phyloP scores from a whole-genome alignment of 768 basidiomycete genomes.

The Ramaria rubella region DNA sequence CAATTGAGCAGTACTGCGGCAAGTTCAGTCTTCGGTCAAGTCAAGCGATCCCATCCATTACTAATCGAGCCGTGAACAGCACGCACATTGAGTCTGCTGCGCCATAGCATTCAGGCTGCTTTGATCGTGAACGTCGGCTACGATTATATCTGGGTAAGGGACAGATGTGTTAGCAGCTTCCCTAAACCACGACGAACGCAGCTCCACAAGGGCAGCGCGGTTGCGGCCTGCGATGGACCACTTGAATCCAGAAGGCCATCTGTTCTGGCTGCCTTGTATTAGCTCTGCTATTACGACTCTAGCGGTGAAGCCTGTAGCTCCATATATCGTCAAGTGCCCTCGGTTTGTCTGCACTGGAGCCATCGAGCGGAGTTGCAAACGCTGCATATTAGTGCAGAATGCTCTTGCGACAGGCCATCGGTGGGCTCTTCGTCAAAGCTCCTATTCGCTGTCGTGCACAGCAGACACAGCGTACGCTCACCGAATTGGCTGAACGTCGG shows the following conservation, averaged over 20 bases:
- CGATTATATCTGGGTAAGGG: conserved; percentile 5
- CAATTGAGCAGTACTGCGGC: conserved; percentile 9
- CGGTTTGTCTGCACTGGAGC: background rate
- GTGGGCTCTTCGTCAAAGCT: background rate
- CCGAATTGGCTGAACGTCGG: background rate
- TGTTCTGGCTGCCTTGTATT: background rate
- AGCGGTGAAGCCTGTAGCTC: conserved; percentile 10
- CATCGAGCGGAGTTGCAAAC: background rate
- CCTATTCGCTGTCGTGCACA: background rate
- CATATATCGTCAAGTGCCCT: background rate
- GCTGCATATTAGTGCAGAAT: background rate
- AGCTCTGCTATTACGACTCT: conserved; percentile 1
- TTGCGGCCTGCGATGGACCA: conserved; percentile 9
- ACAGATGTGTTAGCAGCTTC: background rate
- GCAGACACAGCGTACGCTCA: background rate
- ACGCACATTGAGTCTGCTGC: conserved; percentile 1
- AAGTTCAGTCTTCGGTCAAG: background rate
- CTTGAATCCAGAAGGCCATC: background rate
- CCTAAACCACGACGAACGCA: background rate
- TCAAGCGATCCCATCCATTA: background rate
- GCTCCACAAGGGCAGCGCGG: background rate
- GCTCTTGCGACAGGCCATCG: background rate
- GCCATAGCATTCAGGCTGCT: conserved; percentile 5
- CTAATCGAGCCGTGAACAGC: background rate
- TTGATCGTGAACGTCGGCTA: conserved; percentile 1